Evolutionary conservation across 2,329 filamentous ascomycete genomes (phyloP).

Genomic region (Trematosphaeria pertusa): DNA sequence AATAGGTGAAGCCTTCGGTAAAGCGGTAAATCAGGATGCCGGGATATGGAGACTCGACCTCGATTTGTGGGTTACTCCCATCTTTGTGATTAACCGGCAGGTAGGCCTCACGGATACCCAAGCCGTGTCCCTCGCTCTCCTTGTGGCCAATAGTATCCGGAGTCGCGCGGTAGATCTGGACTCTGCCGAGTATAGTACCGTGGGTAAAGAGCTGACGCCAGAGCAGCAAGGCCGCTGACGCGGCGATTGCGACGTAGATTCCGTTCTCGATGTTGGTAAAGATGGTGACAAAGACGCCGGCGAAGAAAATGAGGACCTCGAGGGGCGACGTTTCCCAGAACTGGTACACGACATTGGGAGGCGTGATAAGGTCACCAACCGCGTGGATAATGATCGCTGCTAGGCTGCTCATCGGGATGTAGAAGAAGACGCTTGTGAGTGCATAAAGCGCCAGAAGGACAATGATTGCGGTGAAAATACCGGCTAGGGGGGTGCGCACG

Average conservation of each 20-base stretch:
- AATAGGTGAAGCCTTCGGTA: conserved; percentile 94
- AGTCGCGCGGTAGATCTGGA: conserved; percentile 83
- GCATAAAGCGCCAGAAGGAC: conserved; percentile 92
- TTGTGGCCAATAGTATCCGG: conserved; percentile 73
- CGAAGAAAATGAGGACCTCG: conserved; percentile 91
- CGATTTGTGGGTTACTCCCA: conserved; percentile 84
- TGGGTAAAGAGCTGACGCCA: conserved; percentile 84
- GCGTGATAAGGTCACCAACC: conserved; percentile 89
- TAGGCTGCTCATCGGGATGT: conserved; percentile 82
- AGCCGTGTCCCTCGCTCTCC: conserved; percentile 16
- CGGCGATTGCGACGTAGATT: conserved; percentile 83
- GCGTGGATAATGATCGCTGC: conserved; percentile 95
- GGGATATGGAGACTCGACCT: conserved; percentile 82
- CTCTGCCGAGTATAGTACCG: conserved; percentile 77
- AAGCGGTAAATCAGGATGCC: conserved; percentile 97
- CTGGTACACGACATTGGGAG: conserved; percentile 88
- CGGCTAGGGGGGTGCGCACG: conserved; percentile 87
- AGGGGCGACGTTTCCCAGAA: conserved; percentile 94
- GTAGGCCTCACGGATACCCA: conserved; percentile 36
- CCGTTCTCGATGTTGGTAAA: conserved; percentile 91
- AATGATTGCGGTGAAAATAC: conserved; percentile 83
- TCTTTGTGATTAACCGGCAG: conserved; percentile 86
- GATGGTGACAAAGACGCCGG: conserved; percentile 87
- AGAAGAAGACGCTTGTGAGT: conserved; percentile 87
- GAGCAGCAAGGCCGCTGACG: conserved; percentile 79